Conservation (phyloP, 345 rosid species). For the Eucalyptus regnans region DNA sequence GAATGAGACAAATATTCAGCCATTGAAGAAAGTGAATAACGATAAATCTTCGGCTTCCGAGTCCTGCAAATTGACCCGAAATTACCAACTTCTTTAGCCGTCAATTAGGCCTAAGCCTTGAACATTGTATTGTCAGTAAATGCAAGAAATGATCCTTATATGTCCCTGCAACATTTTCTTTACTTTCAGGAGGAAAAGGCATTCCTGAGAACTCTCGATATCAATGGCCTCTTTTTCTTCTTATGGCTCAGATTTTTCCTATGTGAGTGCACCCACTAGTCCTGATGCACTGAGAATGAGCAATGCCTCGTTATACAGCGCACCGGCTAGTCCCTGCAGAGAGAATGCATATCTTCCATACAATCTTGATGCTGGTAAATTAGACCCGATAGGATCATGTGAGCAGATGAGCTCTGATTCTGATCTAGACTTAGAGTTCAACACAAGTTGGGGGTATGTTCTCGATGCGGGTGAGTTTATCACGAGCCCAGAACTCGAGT, state of each 20-base stretch:
- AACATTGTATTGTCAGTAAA: not conserved
- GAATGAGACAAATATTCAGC: not conserved
- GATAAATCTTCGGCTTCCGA: not conserved
- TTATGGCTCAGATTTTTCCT: not conserved
- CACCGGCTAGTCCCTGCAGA: not conserved
- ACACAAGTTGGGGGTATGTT: constrained; percentile 3
- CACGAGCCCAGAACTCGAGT: not conserved
- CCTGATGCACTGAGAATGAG: not conserved
- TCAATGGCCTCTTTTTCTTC: not conserved
- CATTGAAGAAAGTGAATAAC: not conserved
- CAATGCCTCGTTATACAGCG: not conserved
- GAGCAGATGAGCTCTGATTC: not conserved
- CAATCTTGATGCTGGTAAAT: not conserved
- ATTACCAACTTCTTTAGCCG: not conserved
- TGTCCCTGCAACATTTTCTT: not conserved
- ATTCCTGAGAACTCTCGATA: not conserved
- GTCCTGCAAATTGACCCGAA: not conserved
- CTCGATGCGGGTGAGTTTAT: not conserved
- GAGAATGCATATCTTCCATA: not conserved
- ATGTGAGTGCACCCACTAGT: not conserved
- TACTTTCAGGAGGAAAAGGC: not conserved
- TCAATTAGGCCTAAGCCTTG: not conserved
- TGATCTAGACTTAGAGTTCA: constrained; percentile 22
- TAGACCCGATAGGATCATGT: not conserved
- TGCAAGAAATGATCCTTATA: not conserved